Percentiles rank a stretch among this genome's conserved stretches.
phyloP scores from a whole-genome alignment of 345 rosid species.

The Barbarea vulgaris region DNA sequence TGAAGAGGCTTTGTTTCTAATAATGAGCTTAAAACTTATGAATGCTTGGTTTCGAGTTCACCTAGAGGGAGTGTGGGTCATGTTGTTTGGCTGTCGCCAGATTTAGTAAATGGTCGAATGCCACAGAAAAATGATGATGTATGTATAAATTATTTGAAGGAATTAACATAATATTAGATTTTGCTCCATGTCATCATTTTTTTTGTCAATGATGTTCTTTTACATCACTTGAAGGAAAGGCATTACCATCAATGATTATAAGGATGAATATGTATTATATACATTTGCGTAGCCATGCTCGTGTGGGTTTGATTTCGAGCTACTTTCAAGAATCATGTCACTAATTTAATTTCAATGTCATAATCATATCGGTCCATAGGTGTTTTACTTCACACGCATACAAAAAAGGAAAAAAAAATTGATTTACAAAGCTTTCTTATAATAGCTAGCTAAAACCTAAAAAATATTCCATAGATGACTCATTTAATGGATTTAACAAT shows the following conservation, averaged over 20 bases:
- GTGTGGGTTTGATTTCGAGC: constrained; percentile 36
- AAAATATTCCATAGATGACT: not conserved
- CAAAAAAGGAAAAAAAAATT: not conserved
- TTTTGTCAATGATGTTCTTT: constrained; percentile 8
- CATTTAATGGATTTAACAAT: not conserved
- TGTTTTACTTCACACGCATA: constrained; percentile 25
- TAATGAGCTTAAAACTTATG: not conserved
- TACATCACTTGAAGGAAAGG: constrained; percentile 35
- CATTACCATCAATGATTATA: constrained; percentile 27
- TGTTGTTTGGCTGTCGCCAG: not conserved
- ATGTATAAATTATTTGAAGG: not conserved
- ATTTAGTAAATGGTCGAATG: not conserved
- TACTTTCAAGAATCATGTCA: constrained; percentile 32
- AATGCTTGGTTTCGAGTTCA: not conserved
- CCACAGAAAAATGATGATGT: not conserved
- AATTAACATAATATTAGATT: not conserved
- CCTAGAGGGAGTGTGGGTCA: not conserved
- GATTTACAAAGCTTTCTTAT: not conserved
- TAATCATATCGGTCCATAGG: constrained; percentile 22
- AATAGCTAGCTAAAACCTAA: not conserved
- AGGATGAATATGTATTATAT: not conserved
- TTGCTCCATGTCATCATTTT: constrained; percentile 14
- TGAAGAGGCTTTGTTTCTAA: not conserved
- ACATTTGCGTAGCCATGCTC: constrained; percentile 23
- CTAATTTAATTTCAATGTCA: constrained; percentile 20